Percentiles rank a stretch among this genome's conserved stretches.
Conservation (phyloP, 352 stramenopile genomes). For the Globisporangium nunn region DNA sequence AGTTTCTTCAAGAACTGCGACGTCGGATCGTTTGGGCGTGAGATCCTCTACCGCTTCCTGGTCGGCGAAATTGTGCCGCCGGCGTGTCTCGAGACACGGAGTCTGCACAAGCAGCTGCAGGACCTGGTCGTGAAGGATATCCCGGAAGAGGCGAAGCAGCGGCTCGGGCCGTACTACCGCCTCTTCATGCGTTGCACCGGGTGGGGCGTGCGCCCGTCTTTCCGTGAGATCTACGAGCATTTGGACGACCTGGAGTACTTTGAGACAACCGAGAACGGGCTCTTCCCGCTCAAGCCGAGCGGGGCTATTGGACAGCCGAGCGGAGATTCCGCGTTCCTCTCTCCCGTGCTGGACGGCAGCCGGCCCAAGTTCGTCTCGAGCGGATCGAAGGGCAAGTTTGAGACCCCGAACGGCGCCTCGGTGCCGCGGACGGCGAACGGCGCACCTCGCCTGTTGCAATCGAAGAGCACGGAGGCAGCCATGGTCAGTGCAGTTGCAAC, state of each 20-base stretch:
- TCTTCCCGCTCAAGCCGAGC: conserved; percentile 69
- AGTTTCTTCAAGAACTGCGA: conserved; percentile 85
- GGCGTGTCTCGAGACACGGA: conserved; percentile 62
- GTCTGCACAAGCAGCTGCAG: conserved; percentile 66
- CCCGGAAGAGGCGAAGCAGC: conserved; percentile 40
- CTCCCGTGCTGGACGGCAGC: conserved; percentile 31
- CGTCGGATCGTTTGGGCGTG: conserved; percentile 64
- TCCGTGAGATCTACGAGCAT: conserved; percentile 75
- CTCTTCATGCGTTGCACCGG: conserved; percentile 70
- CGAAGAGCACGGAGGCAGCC: conserved; percentile 40
- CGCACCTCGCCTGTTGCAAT: conserved; percentile 31
- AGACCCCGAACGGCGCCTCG: conserved; percentile 31
- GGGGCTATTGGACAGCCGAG: conserved; percentile 3
- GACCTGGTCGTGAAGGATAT: conserved; percentile 67
- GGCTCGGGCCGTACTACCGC: conserved; percentile 56
- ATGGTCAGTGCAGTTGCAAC: neutral
- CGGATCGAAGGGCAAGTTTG: conserved; percentile 47
- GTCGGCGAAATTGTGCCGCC: conserved; percentile 76
- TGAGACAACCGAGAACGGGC: conserved; percentile 61
- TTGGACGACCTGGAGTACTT: conserved; percentile 76
- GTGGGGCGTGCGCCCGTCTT: conserved; percentile 74
- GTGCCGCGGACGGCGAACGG: conserved; percentile 19
- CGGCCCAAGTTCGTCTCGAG: conserved; percentile 31
- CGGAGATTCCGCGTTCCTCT: conserved; percentile 40
- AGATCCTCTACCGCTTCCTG: conserved; percentile 74